Evolutionary conservation across 352 stramenopile genomes (phyloP).

Genomic region (Globisporangium spiculum): DNA sequence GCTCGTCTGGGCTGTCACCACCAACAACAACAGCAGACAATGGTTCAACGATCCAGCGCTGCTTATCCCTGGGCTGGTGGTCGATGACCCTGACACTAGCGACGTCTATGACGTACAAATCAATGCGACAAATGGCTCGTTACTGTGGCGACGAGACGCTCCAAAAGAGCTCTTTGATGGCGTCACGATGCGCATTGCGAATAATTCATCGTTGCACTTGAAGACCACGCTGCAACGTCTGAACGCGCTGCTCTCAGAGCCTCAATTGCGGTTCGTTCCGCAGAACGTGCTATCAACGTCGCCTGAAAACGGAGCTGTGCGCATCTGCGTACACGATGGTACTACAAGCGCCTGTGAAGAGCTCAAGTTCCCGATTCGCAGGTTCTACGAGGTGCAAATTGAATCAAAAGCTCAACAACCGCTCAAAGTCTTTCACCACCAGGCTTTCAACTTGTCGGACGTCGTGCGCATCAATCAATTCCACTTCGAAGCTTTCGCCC

Average conservation of each 20-base stretch:
- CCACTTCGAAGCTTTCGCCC: neutral
- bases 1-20: neutral
- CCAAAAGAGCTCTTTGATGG: conserved; percentile 28
- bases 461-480: conserved; percentile 1
- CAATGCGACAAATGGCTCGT: conserved; percentile 22
- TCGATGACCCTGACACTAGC: conserved; percentile 32
- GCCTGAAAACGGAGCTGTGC: conserved; percentile 4
- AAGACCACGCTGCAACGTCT: conserved; percentile 25
- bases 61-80: conserved; percentile 31
- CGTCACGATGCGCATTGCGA: conserved; percentile 16
- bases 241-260: conserved; percentile 28
- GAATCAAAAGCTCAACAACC: neutral
- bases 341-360: conserved; percentile 20
- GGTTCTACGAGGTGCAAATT: conserved; percentile 13
- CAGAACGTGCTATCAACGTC: neutral
- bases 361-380: conserved; percentile 19
- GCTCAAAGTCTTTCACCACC: neutral
- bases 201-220: conserved; percentile 15
- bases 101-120: conserved; percentile 38
- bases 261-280: conserved; percentile 26
- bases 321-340: conserved; percentile 31
- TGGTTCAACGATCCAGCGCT: conserved; percentile 26
- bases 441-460: neutral
- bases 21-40: conserved; percentile 8
- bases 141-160: conserved; percentile 18